Percentiles rank a stretch among this genome's conserved stretches.
These are phyloP conservation scores for Alternaria brassicicola DNA, from an alignment of 2,329 filamentous ascomycete genomes.

Conservation along the genomic window DNA sequence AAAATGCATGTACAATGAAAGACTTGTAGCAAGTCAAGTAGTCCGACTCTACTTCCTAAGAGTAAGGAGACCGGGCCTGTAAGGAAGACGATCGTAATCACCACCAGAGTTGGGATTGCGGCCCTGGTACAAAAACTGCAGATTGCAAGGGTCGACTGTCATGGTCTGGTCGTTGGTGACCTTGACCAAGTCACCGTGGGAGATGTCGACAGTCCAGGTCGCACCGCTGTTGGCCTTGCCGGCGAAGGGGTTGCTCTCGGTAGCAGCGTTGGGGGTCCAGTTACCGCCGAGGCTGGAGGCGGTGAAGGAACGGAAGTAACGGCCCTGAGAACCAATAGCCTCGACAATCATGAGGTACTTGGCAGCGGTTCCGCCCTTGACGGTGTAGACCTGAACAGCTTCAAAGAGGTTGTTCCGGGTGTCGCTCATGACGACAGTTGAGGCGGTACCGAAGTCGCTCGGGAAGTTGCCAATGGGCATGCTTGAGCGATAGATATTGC, in stretches of 20 bases:
- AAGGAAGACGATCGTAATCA: conserved; percentile 60
- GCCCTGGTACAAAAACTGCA: conserved; percentile 70
- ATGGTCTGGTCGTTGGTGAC: conserved; percentile 66
- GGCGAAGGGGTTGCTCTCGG: conserved; percentile 67
- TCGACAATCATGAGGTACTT: conserved; percentile 73
- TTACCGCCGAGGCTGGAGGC: conserved; percentile 61
- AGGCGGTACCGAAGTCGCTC: conserved; percentile 61
- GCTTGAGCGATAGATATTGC: conserved; percentile 67
- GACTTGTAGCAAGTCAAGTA: neutral
- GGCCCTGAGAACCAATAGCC: conserved; percentile 61
- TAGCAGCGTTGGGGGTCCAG: conserved; percentile 65
- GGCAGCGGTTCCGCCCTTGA: conserved; percentile 55
- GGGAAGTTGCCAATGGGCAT: conserved; percentile 70
- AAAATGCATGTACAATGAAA: conserved; percentile 13
- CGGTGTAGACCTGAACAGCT: conserved; percentile 69
- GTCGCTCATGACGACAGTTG: conserved; percentile 60
- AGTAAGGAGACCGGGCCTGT: conserved; percentile 54
- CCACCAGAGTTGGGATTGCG: conserved; percentile 50
- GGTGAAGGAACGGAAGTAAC: conserved; percentile 72
- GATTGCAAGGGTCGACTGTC: conserved; percentile 67
- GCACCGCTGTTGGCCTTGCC: conserved; percentile 69
- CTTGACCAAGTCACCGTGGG: conserved; percentile 67
- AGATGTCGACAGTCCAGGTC: conserved; percentile 71
- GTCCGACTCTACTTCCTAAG: conserved; percentile 7
- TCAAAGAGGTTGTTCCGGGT: conserved; percentile 66